Evolutionary conservation across 2,329 filamentous ascomycete genomes (phyloP).

Genomic region (Phaeomoniella chlamydospora): DNA sequence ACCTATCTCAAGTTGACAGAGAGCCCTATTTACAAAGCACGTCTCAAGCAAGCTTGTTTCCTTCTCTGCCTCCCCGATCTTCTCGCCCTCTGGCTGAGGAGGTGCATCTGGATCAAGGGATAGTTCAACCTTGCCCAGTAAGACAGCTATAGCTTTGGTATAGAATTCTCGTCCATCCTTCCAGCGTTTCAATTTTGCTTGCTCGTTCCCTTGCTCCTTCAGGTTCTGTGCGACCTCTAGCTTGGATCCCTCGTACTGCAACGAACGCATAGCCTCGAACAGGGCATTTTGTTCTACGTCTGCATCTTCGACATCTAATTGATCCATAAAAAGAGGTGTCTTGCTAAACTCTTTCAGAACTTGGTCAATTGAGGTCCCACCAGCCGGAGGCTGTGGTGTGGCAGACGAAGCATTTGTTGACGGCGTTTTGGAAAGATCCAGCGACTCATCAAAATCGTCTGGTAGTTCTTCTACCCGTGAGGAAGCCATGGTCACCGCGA

Average conservation of each 20-base stretch:
- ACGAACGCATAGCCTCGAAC: slow-evolving; percentile 72
- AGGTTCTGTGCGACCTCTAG: slow-evolving; percentile 72
- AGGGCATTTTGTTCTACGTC: slow-evolving; percentile 58
- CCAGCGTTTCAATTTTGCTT: slow-evolving; percentile 60
- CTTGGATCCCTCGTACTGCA: slow-evolving; percentile 85
- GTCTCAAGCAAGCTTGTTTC: slow-evolving; percentile 57
- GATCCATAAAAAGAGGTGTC: slow-evolving; percentile 89
- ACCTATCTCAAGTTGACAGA: slow-evolving; percentile 76
- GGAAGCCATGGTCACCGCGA: not conserved
- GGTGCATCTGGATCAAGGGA: slow-evolving; percentile 30
- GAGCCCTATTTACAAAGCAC: slow-evolving; percentile 73
- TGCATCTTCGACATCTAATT: slow-evolving; percentile 43
- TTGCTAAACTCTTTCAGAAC: slow-evolving; percentile 52
- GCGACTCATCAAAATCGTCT: slow-evolving; percentile 32
- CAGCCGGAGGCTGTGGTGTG: slow-evolving; percentile 28
- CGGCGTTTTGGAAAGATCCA: slow-evolving; percentile 23
- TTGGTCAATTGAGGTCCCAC: slow-evolving; percentile 30
- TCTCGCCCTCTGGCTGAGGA: slow-evolving; percentile 28
- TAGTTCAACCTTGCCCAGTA: slow-evolving; percentile 38
- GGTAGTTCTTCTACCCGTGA: slow-evolving; percentile 32
- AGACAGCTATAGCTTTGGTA: slow-evolving; percentile 63
- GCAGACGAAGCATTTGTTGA: slow-evolving; percentile 24
- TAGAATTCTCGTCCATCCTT: slow-evolving; percentile 85
- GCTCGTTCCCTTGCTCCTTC: slow-evolving; percentile 85
- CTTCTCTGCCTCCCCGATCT: slow-evolving; percentile 44